Percentiles rank a stretch among this genome's conserved stretches.
phyloP scores from a whole-genome alignment of 441 rosid genomes.

The Pelargonium cotyledonis region DNA sequence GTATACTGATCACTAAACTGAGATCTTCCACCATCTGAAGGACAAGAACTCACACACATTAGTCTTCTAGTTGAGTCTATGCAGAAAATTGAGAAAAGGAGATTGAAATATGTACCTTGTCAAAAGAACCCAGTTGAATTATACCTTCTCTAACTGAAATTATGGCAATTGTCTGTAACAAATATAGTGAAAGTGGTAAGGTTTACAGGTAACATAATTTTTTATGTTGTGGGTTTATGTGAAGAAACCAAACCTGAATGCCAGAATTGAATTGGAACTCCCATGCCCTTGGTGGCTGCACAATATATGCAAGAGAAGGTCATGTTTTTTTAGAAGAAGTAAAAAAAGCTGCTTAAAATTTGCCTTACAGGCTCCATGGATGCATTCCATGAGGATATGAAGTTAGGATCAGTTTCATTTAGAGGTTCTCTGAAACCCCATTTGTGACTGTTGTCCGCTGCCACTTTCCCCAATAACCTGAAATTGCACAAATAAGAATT shows the following conservation, averaged over 20 bases:
- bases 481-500: slow-evolving; percentile 16
- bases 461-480: slow-evolving; percentile 69
- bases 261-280: slow-evolving; percentile 58
- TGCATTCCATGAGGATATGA: slow-evolving; percentile 45
- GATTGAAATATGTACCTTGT: slow-evolving; percentile 33
- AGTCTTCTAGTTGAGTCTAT: neutral
- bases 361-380: slow-evolving; percentile 55
- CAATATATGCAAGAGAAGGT: neutral
- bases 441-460: slow-evolving; percentile 66
- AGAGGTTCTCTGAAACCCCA: slow-evolving; percentile 49
- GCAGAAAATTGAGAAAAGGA: neutral
- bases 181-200: neutral
- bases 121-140: slow-evolving; percentile 62
- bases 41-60: neutral
- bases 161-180: slow-evolving; percentile 55
- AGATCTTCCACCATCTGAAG: slow-evolving; percentile 54
- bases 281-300: slow-evolving; percentile 68
- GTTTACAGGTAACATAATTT: neutral
- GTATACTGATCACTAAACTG: slow-evolving; percentile 52
- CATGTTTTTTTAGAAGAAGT: neutral
- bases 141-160: slow-evolving; percentile 70
- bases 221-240: neutral
- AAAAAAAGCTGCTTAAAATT: slow-evolving; percentile 5
- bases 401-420: slow-evolving; percentile 39
- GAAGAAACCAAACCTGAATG: slow-evolving; percentile 48